Conservation (phyloP, 2,329 filamentous ascomycete genomes). For the Tolypocladium pustulatum region DNA sequence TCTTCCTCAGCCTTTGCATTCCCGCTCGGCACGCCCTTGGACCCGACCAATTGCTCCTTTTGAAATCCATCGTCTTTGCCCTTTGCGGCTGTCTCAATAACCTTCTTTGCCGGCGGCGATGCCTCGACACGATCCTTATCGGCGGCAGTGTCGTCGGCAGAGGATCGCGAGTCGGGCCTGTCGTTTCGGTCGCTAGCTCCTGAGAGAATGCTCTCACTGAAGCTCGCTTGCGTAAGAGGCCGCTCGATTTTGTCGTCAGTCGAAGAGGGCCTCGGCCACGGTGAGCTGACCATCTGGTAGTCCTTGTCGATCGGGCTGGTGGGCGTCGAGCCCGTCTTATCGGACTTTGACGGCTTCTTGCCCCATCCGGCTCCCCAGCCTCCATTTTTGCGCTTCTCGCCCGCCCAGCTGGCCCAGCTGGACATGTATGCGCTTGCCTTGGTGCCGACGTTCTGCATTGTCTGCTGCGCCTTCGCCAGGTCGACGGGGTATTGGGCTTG, state of each 20-base stretch:
- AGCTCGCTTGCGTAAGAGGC: slow-evolving; percentile 29
- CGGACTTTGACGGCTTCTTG: slow-evolving; percentile 19
- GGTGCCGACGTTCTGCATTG: slow-evolving; percentile 37
- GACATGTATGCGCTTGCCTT: slow-evolving; percentile 56
- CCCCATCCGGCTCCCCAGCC: slow-evolving; percentile 33
- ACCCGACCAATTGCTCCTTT: background rate
- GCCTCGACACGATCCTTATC: background rate
- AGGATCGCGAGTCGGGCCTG: slow-evolving; percentile 4
- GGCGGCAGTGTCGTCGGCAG: background rate
- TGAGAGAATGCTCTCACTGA: slow-evolving; percentile 35
- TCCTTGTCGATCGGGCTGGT: slow-evolving; percentile 25
- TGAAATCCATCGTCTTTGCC: background rate
- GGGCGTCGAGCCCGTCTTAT: slow-evolving; percentile 20
- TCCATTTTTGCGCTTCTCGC: slow-evolving; percentile 60
- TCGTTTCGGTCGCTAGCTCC: slow-evolving; percentile 19
- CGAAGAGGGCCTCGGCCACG: slow-evolving; percentile 15
- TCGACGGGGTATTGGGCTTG: slow-evolving; percentile 12
- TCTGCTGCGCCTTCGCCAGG: slow-evolving; percentile 31
- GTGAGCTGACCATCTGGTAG: slow-evolving; percentile 25
- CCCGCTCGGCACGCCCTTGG: background rate
- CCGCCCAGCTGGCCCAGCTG: slow-evolving; percentile 60
- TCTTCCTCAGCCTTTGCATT: background rate
- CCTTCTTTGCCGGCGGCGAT: background rate
- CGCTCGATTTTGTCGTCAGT: slow-evolving; percentile 17
- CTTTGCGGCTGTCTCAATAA: background rate